Base-by-base conservation (phyloP, 192 early-diverging fungal species). In the Chytriomyces sp. region DNA sequence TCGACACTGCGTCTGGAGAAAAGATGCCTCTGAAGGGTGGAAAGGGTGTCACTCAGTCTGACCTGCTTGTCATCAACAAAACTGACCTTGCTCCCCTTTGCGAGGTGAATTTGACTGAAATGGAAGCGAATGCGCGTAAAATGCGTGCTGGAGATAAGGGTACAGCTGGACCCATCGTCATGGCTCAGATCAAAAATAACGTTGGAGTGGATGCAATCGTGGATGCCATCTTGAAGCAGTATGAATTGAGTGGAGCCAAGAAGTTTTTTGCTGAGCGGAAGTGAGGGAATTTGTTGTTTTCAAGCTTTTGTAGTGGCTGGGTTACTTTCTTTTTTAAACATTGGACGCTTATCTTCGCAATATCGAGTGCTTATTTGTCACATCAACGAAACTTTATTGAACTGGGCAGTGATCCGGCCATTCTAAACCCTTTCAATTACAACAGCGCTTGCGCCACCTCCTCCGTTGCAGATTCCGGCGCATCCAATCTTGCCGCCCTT, bases 11-110 rank as follows among this genome's bases (percentile, higher is more conserved):
- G 43, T 94, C 95, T 72, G 97, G 97, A 62, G 95, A 97, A 77
- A 96, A 97, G 81, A 90, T 96, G 48, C 96, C 97, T 50, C 90
- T 95, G 49, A 98, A 98, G 86, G 97, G 97, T 61, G 97, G 97
- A 10, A 95, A 95, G 94, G 97, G 97, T 71, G 97, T 97, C 69
- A 97, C 95, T 7, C 94, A 97, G 81, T 93, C 92, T 70, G 97
- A 98, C 78, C 87, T 98, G 47, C 87, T 98, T 49, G 89, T 98
- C 48, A 90, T 98, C 82, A 98, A 98, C 86, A 98, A 98, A 91
- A 97, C 95, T 6, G 97, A 98, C 81, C 81, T 98, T n/a, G 97
- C 97, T 24, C 83, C 86, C 50, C 91, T 92, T 43, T 91, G 97
- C 10, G 96, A 95, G 7, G 95, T 96, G 13, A 93, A 97, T 73